These are phyloP conservation scores for Eucalyptus curtisii DNA, from an alignment of 345 rosid species.

Conservation along the genomic window DNA sequence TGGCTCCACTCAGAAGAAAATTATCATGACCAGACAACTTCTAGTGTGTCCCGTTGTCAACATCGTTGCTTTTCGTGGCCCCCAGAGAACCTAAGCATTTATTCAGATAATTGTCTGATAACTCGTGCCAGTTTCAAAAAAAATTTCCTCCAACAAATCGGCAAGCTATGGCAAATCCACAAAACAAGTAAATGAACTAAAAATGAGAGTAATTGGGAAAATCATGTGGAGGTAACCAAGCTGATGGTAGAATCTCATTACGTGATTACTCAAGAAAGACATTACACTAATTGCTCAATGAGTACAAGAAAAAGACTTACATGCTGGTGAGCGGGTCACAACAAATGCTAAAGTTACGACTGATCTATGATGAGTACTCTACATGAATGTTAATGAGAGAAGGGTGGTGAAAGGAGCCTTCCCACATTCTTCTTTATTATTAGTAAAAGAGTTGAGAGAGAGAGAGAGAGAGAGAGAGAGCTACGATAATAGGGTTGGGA, in stretches of 20 bases:
- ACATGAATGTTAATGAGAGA: not conserved
- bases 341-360: not conserved
- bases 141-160: not conserved
- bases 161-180: not conserved
- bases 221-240: not conserved
- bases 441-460: not conserved
- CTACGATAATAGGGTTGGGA: not conserved
- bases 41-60: not conserved
- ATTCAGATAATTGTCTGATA: not conserved
- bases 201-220: not conserved
- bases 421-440: not conserved
- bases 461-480: not conserved
- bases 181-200: not conserved
- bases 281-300: not conserved
- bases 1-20: not conserved
- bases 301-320: not conserved
- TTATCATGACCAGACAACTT: not conserved
- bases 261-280: not conserved
- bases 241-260: not conserved
- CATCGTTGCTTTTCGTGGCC: not conserved
- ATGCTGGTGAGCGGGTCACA: not conserved
- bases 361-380: not conserved
- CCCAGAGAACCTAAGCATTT: not conserved
- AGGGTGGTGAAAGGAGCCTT: not conserved
- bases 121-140: not conserved